Conservation (phyloP, 2,329 filamentous ascomycete species). For the Phialemonium atrogriseum region DNA sequence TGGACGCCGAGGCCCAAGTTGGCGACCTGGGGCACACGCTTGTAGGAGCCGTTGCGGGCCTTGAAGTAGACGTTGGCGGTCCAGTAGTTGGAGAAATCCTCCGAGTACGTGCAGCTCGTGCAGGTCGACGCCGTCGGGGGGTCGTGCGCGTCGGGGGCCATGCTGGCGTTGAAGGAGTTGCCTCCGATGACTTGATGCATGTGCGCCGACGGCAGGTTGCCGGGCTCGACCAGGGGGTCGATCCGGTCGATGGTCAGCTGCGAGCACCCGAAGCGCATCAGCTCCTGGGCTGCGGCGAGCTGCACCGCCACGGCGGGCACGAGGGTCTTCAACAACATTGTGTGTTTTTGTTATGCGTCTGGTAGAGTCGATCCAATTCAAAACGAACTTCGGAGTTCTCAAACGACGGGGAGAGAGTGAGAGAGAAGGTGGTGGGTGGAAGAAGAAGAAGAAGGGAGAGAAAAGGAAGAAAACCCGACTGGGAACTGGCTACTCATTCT, state of each 20-base stretch:
- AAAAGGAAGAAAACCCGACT: neutral
- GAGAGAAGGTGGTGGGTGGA: no score
- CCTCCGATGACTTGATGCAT: slow-evolving; percentile 30
- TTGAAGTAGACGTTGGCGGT: slow-evolving; percentile 20
- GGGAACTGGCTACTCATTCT: neutral
- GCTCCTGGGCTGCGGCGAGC: slow-evolving; percentile 6
- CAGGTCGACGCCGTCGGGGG: slow-evolving; percentile 10
- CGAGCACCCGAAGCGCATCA: slow-evolving; percentile 16
- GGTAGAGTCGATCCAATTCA: neutral
- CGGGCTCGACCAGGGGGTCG: slow-evolving; percentile 25
- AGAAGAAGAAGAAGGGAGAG: no score
- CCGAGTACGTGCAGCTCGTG: slow-evolving; percentile 20
- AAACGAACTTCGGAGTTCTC: neutral
- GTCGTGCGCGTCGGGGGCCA: slow-evolving; percentile 15
- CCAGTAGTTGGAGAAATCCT: slow-evolving; percentile 27
- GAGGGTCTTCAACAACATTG: slow-evolving; percentile 8
- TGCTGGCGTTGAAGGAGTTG: slow-evolving; percentile 30
- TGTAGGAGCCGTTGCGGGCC: slow-evolving; percentile 19
- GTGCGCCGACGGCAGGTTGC: slow-evolving; percentile 24
- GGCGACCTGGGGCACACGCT: slow-evolving; percentile 25
- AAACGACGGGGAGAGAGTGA: no score
- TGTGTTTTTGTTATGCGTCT: neutral
- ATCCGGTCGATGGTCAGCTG: slow-evolving; percentile 16
- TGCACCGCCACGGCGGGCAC: slow-evolving; percentile 3
- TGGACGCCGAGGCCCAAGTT: slow-evolving; percentile 24